These are phyloP conservation scores for Pyrus betulifolia DNA, from an alignment of 306 rosid species.

Conservation along the genomic window DNA sequence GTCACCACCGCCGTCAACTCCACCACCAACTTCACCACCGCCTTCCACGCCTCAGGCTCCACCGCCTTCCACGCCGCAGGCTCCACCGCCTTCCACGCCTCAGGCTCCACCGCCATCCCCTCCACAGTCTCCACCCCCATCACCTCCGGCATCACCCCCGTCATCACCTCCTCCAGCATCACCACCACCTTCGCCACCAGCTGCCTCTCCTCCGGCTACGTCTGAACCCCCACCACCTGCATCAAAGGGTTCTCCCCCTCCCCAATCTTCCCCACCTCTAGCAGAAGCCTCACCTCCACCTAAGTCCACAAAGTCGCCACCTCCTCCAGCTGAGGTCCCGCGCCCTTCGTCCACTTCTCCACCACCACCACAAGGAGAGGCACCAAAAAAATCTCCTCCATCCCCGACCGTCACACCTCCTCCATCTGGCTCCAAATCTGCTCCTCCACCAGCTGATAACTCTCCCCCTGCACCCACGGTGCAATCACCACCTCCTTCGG, in stretches of 20 bases:
- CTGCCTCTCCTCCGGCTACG: conserved; percentile 31
- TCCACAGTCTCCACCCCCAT: conserved; percentile 33
- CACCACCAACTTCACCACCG: conserved; percentile 37
- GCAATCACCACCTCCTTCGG: conserved; percentile 61
- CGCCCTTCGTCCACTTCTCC: conserved; percentile 48
- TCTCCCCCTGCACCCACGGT: conserved; percentile 33
- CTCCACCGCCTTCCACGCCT: conserved; percentile 32
- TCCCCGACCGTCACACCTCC: conserved; percentile 39
- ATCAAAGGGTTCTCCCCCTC: conserved; percentile 44
- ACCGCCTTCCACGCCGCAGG: conserved; percentile 24
- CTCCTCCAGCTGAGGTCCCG: conserved; percentile 53
- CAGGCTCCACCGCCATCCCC: conserved; percentile 44
- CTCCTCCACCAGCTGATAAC: conserved; percentile 33
- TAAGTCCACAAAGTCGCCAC: conserved; percentile 31
- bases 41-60: conserved; percentile 32
- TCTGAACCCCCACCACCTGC: conserved; percentile 29
- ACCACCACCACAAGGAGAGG: conserved; percentile 31
- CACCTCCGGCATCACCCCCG: conserved; percentile 16
- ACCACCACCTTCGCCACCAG: conserved; percentile 26
- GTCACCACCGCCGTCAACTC: conserved; percentile 30
- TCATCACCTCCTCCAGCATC: conserved; percentile 25
- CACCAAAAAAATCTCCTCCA: conserved; percentile 49
- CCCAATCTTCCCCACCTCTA: conserved; percentile 44
- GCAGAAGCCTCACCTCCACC: conserved; percentile 42
- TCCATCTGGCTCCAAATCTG: conserved; percentile 41